These are phyloP conservation scores for Cutaneotrichosporon cutaneum DNA, from an alignment of 1,284 basidiomycete genomes.

Conservation along the genomic window DNA sequence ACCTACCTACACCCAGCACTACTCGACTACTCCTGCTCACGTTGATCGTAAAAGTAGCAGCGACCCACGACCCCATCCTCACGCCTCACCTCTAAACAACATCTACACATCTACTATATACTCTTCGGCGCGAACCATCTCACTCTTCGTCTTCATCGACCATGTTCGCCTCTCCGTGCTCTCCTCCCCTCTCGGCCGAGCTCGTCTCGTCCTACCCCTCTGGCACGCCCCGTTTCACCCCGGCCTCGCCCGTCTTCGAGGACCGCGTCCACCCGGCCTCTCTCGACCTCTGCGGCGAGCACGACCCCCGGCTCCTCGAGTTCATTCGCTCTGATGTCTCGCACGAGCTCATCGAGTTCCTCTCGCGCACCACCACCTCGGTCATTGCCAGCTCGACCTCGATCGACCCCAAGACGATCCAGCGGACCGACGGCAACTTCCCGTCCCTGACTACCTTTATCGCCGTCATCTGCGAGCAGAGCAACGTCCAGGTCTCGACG, in stretches of 20 bases:
- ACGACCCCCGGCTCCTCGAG: slow-evolving; percentile 72
- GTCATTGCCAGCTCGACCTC: slow-evolving; percentile 52
- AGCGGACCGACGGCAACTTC: slow-evolving; percentile 50
- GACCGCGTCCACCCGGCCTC: slow-evolving; percentile 60
- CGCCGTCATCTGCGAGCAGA: slow-evolving; percentile 73
- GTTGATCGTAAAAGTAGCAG: slow-evolving; percentile 8
- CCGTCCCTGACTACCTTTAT: slow-evolving; percentile 86
- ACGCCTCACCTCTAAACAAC: background rate
- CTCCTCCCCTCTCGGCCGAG: slow-evolving; percentile 18
- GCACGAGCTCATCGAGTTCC: slow-evolving; percentile 68
- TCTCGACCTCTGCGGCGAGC: slow-evolving; percentile 64
- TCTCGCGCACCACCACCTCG: slow-evolving; percentile 50
- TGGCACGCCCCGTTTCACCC: slow-evolving; percentile 44
- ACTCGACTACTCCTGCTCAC: slow-evolving; percentile 5
- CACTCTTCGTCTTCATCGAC: background rate
- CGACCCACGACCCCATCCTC: background rate
- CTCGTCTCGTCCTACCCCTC: slow-evolving; percentile 34
- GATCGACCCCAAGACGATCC: slow-evolving; percentile 35
- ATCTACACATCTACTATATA: background rate
- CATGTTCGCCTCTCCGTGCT: slow-evolving; percentile 13
- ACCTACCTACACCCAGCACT: background rate
- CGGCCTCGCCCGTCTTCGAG: slow-evolving; percentile 47
- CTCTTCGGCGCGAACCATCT: background rate
- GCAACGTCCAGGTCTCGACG: slow-evolving; percentile 88
- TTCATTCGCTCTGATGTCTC: slow-evolving; percentile 75